Conservation (phyloP, 2,329 filamentous ascomycete genomes). For the Xylaria sp. region DNA sequence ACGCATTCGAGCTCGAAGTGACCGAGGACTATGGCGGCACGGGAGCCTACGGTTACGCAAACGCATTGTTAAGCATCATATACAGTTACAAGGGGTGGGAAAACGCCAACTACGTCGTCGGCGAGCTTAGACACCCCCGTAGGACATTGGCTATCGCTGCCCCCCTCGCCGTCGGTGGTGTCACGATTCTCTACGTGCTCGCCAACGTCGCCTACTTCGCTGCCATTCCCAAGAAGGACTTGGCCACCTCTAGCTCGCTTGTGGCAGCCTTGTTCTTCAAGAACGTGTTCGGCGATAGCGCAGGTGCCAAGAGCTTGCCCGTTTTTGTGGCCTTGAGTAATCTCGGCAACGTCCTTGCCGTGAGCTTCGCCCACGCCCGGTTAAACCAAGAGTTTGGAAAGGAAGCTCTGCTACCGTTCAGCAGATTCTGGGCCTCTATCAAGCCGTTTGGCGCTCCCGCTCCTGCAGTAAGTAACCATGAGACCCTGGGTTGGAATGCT, state of each 20-base stretch:
- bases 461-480: constrained; percentile 55
- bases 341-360: constrained; percentile 70
- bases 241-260: constrained; percentile 68
- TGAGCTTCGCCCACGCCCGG: constrained; percentile 69
- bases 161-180: constrained; percentile 67
- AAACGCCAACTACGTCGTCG: constrained; percentile 71
- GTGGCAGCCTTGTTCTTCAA: constrained; percentile 71
- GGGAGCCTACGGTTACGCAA: constrained; percentile 65
- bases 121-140: constrained; percentile 66
- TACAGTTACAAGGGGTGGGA: constrained; percentile 74
- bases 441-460: constrained; percentile 74
- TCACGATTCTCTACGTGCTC: constrained; percentile 70
- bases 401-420: constrained; percentile 74
- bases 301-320: constrained; percentile 60
- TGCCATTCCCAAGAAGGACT: constrained; percentile 67
- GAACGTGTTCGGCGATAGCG: constrained; percentile 69
- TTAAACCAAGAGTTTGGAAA: constrained; percentile 75
- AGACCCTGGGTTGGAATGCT: neutral
- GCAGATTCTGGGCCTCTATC: constrained; percentile 75
- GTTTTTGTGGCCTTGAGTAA: constrained; percentile 71
- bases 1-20: constrained; percentile 61
- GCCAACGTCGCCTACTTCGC: constrained; percentile 75
- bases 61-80: constrained; percentile 67
- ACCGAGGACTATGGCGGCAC: constrained; percentile 60
- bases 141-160: constrained; percentile 67